These are phyloP conservation scores for Ettlia oleoabundans DNA, from an alignment of 139 green algal genomes.

Conservation along the genomic window DNA sequence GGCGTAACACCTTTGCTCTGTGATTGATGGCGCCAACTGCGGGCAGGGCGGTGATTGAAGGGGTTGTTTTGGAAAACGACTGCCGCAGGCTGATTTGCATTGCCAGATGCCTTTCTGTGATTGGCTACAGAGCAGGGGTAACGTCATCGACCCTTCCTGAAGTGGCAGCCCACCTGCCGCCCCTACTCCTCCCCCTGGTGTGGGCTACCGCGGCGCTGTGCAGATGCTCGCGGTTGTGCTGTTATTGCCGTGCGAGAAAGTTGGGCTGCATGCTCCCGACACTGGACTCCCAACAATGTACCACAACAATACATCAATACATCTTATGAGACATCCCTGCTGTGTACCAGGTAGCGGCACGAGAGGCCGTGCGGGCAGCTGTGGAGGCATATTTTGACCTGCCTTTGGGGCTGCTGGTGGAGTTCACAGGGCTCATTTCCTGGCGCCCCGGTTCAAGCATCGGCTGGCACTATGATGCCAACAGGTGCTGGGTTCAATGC, in stretches of 20 bases:
- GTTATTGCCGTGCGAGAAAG: no score
- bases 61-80: background rate
- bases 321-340: background rate
- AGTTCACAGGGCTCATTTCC: slow-evolving; percentile 48
- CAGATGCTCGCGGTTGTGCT: no score
- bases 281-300: no score
- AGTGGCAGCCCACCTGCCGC: background rate
- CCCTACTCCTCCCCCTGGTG: background rate
- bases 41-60: slow-evolving; percentile 4
- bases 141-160: slow-evolving; percentile 6
- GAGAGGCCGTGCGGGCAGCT: slow-evolving; percentile 23
- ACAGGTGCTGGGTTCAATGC: no score
- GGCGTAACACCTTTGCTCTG: no score
- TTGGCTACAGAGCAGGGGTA: slow-evolving; percentile 7
- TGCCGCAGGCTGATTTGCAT: background rate
- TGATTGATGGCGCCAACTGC: no score
- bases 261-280: no score
- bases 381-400: slow-evolving; percentile 20
- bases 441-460: slow-evolving; percentile 37
- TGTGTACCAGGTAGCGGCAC: slow-evolving; percentile 23
- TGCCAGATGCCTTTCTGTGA: background rate
- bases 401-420: slow-evolving; percentile 29
- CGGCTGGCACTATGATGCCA: slow-evolving; percentile 40
- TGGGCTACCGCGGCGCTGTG: background rate
- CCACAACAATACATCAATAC: no score